Conservation (phyloP, 768 basidiomycete genomes). For the Suillus paluster region DNA sequence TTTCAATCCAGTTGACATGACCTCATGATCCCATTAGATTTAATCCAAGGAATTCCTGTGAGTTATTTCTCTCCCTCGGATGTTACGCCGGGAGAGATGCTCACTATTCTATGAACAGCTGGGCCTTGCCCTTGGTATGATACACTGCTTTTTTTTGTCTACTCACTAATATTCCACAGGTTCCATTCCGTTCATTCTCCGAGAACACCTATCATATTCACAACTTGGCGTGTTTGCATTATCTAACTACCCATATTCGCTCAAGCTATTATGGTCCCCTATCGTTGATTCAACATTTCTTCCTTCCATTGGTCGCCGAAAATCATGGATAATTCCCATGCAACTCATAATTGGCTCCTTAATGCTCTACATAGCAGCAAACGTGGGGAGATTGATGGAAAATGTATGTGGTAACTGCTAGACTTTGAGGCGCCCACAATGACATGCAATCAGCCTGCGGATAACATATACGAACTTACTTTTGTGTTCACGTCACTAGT, state of each 20-base stretch:
- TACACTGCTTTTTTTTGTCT: slow-evolving; percentile 7
- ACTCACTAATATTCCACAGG: slow-evolving; percentile 48
- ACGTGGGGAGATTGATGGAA: slow-evolving; percentile 77
- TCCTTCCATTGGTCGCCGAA: slow-evolving; percentile 85
- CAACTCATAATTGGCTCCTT: slow-evolving; percentile 86
- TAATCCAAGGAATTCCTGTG: slow-evolving; percentile 91
- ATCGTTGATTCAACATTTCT: slow-evolving; percentile 93
- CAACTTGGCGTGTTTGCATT: slow-evolving; percentile 94
- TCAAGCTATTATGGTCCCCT: slow-evolving; percentile 97
- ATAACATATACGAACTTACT: slow-evolving; percentile 80
- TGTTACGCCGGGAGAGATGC: neutral
- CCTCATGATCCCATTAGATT: slow-evolving; percentile 46
- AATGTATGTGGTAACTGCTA: slow-evolving; percentile 52
- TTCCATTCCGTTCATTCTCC: slow-evolving; percentile 94
- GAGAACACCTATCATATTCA: slow-evolving; percentile 95
- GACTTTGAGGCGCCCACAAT: slow-evolving; percentile 12
- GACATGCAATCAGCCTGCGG: slow-evolving; percentile 62
- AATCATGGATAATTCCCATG: slow-evolving; percentile 99
- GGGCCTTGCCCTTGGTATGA: slow-evolving; percentile 85
- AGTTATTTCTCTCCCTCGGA: slow-evolving; percentile 34
- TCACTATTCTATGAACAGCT: slow-evolving; percentile 46
- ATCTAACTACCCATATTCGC: slow-evolving; percentile 92
- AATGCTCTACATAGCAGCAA: slow-evolving; percentile 78
- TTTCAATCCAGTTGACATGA: slow-evolving; percentile 20
- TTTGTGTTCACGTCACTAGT: slow-evolving; percentile 88